Evolutionary conservation across 495 filamentous ascomycete genomes (phyloP), one percentile per base, ranked within the genome.

Genomic region (Podospora tetraspora): DNA sequence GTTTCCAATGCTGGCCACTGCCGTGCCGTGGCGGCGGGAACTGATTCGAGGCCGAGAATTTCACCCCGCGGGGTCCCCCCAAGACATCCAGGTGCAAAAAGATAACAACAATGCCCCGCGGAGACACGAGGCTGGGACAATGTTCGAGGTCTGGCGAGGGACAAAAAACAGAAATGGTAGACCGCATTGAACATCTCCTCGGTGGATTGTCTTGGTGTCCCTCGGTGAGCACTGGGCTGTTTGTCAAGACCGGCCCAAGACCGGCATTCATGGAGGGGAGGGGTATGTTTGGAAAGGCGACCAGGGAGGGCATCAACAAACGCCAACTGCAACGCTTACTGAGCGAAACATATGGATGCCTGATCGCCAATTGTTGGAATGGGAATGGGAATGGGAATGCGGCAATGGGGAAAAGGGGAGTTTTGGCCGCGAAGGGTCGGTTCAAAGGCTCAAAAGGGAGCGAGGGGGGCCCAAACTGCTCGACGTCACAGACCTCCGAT

Each of bases 341-440:
- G 65, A 66, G 65, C 65, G 57, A 66, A 66, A 66, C 65, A 27
- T 24, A 24, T 4, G 19, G 58, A 29, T 66, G 57, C 52, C 58
- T 66, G 64, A 66, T 66, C 57, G 27, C 32, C 63, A 22, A 24
- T 29, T 24, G 59, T 16, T 43, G 34, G 12, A 52, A n/a, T 52
- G 16, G 43, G 59, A 16, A 60, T 60, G 23, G 34, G n/a, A 52
- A n/a, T 52, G 16, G 19, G 24, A 16, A 60, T 60, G 23, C 52
- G 27, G n/a, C 27, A 59, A 30, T 56, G 63, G 37, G 29, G 25
- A 57, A 29, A 23, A 25, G 22, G 21, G 11, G 32, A 13, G 32
- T 37, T 19, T 6, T 43, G 37, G 37, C 12, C 3, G 22, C 11
- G 58, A 60, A 12, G 23, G 16, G 23, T 22, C 2, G 32, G 21